Percentiles rank a stretch among this genome's conserved stretches.
These are phyloP conservation scores for Olyra latifolia DNA, from an alignment of 176 grass and related monocot genomes.

Conservation along the genomic window DNA sequence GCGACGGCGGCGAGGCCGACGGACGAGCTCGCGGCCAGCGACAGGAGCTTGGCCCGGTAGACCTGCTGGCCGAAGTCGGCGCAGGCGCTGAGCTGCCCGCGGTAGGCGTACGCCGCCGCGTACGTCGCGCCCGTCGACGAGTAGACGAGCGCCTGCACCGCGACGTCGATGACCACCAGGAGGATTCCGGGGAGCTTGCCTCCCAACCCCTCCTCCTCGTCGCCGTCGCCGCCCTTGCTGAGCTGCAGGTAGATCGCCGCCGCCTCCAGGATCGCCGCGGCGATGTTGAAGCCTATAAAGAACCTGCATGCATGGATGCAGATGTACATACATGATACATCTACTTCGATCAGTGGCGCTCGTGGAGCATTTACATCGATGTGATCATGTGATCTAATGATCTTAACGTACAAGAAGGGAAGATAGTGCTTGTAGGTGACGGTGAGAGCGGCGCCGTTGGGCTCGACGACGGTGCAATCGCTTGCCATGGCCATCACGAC, in stretches of 20 bases:
- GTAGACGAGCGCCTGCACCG: slow-evolving; percentile 16
- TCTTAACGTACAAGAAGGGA: slow-evolving; percentile 24
- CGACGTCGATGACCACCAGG: neutral
- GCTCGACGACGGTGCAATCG: neutral
- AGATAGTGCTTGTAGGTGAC: slow-evolving; percentile 22
- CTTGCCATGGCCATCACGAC: slow-evolving; percentile 25
- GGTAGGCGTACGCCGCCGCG: neutral
- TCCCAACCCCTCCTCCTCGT: neutral
- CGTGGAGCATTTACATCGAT: neutral
- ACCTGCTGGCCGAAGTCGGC: slow-evolving; percentile 3
- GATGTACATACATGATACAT: neutral
- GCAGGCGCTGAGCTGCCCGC: slow-evolving; percentile 9
- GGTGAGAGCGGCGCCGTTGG: neutral
- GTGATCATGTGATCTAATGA: neutral
- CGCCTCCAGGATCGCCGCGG: slow-evolving; percentile 17
- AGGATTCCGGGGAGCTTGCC: neutral
- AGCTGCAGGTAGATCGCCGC: slow-evolving; percentile 24
- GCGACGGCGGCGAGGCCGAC: neutral
- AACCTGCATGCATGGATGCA: neutral
- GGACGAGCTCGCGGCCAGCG: neutral
- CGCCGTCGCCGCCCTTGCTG: neutral
- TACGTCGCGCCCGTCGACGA: neutral
- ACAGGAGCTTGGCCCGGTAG: neutral
- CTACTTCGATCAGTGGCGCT: neutral
- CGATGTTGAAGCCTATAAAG: slow-evolving; percentile 11